Evolutionary conservation across 176 grass and related monocot genomes (phyloP), one percentile per base, ranked within the genome.

Genomic region (Olyra latifolia): DNA sequence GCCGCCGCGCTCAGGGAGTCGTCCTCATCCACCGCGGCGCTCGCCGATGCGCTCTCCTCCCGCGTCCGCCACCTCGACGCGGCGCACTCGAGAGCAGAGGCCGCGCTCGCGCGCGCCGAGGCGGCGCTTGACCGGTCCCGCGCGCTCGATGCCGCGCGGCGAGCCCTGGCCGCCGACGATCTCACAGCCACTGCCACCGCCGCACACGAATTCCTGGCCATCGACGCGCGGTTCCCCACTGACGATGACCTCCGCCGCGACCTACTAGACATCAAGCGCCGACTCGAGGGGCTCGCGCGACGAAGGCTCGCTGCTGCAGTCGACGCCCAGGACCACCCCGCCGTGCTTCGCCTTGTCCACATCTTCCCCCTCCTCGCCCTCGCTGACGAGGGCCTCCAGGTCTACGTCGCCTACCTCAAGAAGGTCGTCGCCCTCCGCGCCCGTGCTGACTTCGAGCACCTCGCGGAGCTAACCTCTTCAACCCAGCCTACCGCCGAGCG

Each of bases 391-490:
- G 95, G 90, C 19, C 86, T 98, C 20, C 92, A 94, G 77, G 87
- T 88, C 80, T 98, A 87, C 46, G 92, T 98, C 13, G 84, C 95
- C 13, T 95, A 95, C 59, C 92, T 98, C 41, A 94, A 91, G 60
- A 95, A 89, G 75, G 92, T 98, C 41, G 84, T 98, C 20, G 90
- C 95, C 50, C 70, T 98, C 20, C 84, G 88, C 38, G 75, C 92
- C 14, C 88, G 90, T 4, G 81, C 93, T 20, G 86, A 98, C 24
- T 95, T 95, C 86, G 95, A 98, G 53, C 88, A 98, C 80, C 80
- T 95, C 42, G 71, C 69, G 0, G 92, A 98, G 68, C 54, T 93
- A 1, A 80, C 86, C 0, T 87, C 83, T 17, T 54, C 57, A 19
- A 50, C 57, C 10, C 72, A 74, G 29, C 60, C 61, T 10, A 53